Evolutionary conservation across 139 green algal genomes (phyloP).

Genomic region (Pleodorina starrii): DNA sequence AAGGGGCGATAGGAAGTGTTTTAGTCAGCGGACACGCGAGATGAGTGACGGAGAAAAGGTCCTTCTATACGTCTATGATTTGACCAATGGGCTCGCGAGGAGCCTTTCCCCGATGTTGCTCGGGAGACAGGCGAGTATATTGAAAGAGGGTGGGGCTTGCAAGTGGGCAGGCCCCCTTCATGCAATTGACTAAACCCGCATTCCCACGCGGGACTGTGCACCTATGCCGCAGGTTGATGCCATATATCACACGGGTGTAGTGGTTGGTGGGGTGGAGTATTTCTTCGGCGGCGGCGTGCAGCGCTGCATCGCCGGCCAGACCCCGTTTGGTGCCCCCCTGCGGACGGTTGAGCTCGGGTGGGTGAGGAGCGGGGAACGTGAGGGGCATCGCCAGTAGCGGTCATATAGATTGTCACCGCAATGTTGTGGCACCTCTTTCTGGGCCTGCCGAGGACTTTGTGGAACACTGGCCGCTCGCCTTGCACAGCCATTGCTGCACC

Average conservation of each 20-base stretch:
- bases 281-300: constrained; percentile 78
- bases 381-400: neutral
- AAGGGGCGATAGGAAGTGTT: no score
- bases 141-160: no score
- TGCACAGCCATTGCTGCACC: no score
- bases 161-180: no score
- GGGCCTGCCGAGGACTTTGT: no score
- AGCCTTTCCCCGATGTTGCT: constrained; percentile 75
- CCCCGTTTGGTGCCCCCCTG: constrained; percentile 73
- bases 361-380: no score
- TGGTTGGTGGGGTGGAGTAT: constrained; percentile 67
- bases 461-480: no score
- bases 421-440: no score
- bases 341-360: constrained; percentile 74
- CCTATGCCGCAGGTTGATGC: constrained; percentile 70
- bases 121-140: constrained; percentile 67
- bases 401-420: no score
- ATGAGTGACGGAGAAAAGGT: constrained; percentile 59
- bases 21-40: no score
- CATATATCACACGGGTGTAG: constrained; percentile 80
- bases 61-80: constrained; percentile 87
- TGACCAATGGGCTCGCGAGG: constrained; percentile 80
- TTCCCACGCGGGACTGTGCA: no score
- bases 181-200: no score
- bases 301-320: constrained; percentile 58